A percentile compares a stretch with the other conserved stretches of the same genome.
Conservation (phyloP, 1,284 basidiomycete species). For the Tilletia caries region DNA sequence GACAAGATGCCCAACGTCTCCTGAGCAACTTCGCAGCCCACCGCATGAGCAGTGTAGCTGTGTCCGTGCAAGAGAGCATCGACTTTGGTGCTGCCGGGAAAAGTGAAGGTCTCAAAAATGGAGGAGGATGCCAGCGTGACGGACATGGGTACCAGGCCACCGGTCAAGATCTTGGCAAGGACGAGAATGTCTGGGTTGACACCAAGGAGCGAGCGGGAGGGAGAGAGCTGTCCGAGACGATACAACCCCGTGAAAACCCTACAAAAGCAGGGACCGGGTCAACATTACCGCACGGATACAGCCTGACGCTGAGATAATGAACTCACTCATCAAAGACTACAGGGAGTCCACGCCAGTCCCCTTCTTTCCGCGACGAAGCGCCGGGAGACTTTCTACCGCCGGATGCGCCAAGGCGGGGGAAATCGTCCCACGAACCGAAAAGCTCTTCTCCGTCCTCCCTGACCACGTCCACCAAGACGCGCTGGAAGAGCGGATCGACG, state of each 20-base stretch:
- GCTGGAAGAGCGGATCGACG: conserved; percentile 94
- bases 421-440: conserved; percentile 41
- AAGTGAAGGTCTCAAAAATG: conserved; percentile 75
- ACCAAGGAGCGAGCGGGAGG: conserved; percentile 31
- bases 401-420: background rate
- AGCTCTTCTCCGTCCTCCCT: conserved; percentile 59
- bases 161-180: conserved; percentile 90
- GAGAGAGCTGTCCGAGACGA: conserved; percentile 65
- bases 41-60: conserved; percentile 64
- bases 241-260: conserved; percentile 84
- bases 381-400: background rate
- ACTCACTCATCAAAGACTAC: conserved; percentile 81
- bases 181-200: conserved; percentile 68
- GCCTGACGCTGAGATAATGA: too few relatives aligned
- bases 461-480: conserved; percentile 76
- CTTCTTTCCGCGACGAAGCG: background rate
- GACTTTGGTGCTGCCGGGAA: conserved; percentile 66
- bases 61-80: conserved; percentile 90
- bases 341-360: conserved; percentile 70
- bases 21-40: conserved; percentile 83
- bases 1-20: conserved; percentile 69
- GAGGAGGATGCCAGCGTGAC: conserved; percentile 69
- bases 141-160: conserved; percentile 82
- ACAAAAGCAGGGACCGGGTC: background rate
- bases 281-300: too few relatives aligned